phyloP scores from a whole-genome alignment of 2,329 filamentous ascomycete genomes.

The Hawksworthiomyces lignivorus region DNA sequence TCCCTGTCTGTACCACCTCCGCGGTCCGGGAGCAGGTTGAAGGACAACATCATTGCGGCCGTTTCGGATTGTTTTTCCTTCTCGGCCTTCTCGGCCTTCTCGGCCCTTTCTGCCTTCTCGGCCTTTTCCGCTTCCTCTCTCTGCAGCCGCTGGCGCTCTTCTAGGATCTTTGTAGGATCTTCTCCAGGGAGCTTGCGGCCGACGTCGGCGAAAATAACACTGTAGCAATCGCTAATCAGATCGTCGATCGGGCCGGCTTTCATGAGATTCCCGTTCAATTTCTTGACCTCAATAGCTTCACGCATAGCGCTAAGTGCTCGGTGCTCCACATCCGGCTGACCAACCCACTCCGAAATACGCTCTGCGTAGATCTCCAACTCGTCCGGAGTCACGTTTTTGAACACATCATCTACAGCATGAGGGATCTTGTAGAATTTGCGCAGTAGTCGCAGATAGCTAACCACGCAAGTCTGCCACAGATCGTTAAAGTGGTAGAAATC shows the following conservation, averaged over 20 bases:
- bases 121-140: constrained; percentile 23
- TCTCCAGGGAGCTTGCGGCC: constrained; percentile 49
- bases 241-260: constrained; percentile 84
- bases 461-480: constrained; percentile 50
- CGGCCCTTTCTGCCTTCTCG: constrained; percentile 15
- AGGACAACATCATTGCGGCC: constrained; percentile 17
- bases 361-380: constrained; percentile 52
- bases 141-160: constrained; percentile 29
- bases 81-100: constrained; percentile 12
- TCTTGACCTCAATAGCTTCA: constrained; percentile 52
- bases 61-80: constrained; percentile 12
- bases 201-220: constrained; percentile 62
- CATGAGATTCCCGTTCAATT: constrained; percentile 79
- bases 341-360: constrained; percentile 48
- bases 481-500: constrained; percentile 62
- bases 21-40: constrained; percentile 12
- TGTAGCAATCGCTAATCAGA: constrained; percentile 85
- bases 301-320: constrained; percentile 46
- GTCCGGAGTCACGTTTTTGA: constrained; percentile 45
- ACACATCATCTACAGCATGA: constrained; percentile 43
- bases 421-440: constrained; percentile 40
- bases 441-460: constrained; percentile 45
- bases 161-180: constrained; percentile 39
- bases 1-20: constrained; percentile 2
- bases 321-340: constrained; percentile 29